Conservation (phyloP, 306 rosid genomes). For the cucumber (Cucumis sativus) region DNA sequence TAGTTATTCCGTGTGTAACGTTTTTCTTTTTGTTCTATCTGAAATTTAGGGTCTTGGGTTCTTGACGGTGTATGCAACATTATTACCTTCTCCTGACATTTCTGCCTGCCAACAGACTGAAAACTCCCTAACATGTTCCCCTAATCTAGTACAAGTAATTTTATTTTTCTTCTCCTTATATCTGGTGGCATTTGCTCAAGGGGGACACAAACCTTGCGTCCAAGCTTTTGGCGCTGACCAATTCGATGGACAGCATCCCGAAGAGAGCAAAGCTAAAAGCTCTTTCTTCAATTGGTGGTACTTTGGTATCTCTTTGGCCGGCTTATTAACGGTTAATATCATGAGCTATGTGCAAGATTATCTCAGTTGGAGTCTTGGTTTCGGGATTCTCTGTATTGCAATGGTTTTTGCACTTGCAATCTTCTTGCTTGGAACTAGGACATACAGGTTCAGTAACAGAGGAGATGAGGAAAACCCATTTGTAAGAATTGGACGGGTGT, state of each 20-base stretch:
- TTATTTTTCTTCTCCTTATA: too few species aligned
- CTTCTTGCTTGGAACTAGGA: conserved; percentile 45
- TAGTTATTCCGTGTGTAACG: not conserved
- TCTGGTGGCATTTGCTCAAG: too few species aligned
- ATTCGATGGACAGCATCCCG: too few species aligned
- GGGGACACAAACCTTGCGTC: too few species aligned
- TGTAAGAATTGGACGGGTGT: conserved; percentile 35
- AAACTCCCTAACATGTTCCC: conserved; percentile 13
- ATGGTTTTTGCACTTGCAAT: conserved; percentile 37
- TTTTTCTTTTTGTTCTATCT: not conserved
- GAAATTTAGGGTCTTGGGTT: conserved; percentile 41
- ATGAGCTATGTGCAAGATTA: conserved; percentile 39
- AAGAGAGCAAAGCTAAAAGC: too few species aligned
- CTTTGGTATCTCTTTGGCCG: too few species aligned
- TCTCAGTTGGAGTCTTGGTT: conserved; percentile 51
- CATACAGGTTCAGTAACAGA: conserved; percentile 27
- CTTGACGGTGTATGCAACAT: conserved; percentile 38
- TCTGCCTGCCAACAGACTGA: conserved; percentile 17
- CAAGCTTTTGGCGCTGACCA: too few species aligned
- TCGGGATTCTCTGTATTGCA: conserved; percentile 39
- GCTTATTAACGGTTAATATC: conserved; percentile 19
- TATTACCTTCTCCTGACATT: conserved; percentile 25
- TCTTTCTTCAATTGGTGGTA: too few species aligned
- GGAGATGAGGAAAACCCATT: conserved; percentile 25
- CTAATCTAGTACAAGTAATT: too few species aligned